These are phyloP conservation scores for Pythium folliculosum DNA, from an alignment of 352 stramenopile species.

Conservation along the genomic window DNA sequence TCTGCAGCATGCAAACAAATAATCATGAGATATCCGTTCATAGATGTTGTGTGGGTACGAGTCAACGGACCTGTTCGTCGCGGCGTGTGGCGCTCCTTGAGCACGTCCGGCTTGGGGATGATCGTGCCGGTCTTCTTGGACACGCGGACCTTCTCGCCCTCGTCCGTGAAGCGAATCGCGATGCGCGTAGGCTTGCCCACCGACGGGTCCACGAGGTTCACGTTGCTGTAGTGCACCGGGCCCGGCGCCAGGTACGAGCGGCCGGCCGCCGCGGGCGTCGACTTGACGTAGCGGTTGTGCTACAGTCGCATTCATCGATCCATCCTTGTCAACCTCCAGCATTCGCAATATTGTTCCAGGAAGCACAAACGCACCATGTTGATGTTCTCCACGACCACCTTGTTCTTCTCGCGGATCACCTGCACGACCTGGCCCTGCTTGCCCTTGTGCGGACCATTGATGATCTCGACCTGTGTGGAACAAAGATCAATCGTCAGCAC, in stretches of 20 bases:
- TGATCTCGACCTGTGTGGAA: constrained; percentile 64
- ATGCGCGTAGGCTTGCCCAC: constrained; percentile 79
- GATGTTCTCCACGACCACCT: constrained; percentile 84
- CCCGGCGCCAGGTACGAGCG: constrained; percentile 81
- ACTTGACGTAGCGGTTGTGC: constrained; percentile 84
- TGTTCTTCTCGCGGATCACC: constrained; percentile 79
- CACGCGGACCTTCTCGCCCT: constrained; percentile 94
- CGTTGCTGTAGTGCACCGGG: constrained; percentile 88
- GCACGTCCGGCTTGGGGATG: constrained; percentile 92
- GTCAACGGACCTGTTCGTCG: constrained; percentile 64
- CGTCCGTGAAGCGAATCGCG: constrained; percentile 85
- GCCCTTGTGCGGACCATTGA: constrained; percentile 81
- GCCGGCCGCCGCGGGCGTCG: constrained; percentile 61
- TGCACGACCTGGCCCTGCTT: constrained; percentile 76
- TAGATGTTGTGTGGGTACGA: too few relatives aligned
- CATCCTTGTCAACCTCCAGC: neutral
- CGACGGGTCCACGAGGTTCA: constrained; percentile 83
- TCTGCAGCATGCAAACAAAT: constrained; percentile 34
- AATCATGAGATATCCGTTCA: too few relatives aligned
- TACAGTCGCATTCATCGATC: constrained; percentile 9
- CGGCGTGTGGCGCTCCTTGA: constrained; percentile 86
- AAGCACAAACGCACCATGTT: constrained; percentile 62
- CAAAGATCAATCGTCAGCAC: neutral
- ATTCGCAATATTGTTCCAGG: neutral
- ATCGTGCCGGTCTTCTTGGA: constrained; percentile 95